A percentile compares a stretch with the other conserved stretches of the same genome.
Conservation (phyloP, 2,329 filamentous ascomycete species). For the Zymoseptoria brevis region DNA sequence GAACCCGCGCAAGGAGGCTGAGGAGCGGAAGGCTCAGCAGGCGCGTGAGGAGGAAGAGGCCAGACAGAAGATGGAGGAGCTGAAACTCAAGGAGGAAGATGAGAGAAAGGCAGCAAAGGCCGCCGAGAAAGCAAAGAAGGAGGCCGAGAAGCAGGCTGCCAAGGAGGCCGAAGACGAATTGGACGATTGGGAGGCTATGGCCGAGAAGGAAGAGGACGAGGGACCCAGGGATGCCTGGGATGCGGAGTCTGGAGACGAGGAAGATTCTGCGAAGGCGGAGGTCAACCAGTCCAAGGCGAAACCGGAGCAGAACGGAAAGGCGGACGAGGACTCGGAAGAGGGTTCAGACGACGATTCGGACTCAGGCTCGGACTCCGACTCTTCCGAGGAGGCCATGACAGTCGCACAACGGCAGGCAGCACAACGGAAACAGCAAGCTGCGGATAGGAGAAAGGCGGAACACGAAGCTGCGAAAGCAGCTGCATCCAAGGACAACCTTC, state of each 20-base stretch:
- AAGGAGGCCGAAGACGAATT: constrained; percentile 57
- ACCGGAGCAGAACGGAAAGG: constrained; percentile 30
- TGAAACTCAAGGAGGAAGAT: constrained; percentile 48
- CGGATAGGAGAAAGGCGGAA: constrained; percentile 78
- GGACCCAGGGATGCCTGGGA: constrained; percentile 90
- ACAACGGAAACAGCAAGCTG: constrained; percentile 78
- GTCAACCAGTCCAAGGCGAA: constrained; percentile 22
- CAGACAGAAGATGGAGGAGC: constrained; percentile 48
- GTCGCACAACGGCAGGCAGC: constrained; percentile 65
- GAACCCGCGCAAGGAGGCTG: constrained; percentile 54
- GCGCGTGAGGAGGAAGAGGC: constrained; percentile 46
- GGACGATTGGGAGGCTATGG: constrained; percentile 82
- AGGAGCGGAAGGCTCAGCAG: constrained; percentile 40
- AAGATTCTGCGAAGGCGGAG: constrained; percentile 10
- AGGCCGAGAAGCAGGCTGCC: constrained; percentile 60
- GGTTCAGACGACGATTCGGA: constrained; percentile 44
- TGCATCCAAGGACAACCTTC: constrained; percentile 85
- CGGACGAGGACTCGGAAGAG: constrained; percentile 33
- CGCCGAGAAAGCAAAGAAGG: constrained; percentile 60
- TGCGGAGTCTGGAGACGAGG: constrained; percentile 68
- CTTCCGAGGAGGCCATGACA: constrained; percentile 66
- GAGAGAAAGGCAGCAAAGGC: constrained; percentile 73
- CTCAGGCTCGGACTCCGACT: constrained; percentile 44
- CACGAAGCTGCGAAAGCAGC: constrained; percentile 88
- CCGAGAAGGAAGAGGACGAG: constrained; percentile 66